These are phyloP conservation scores for Bipolaris zeicola DNA, from an alignment of 2,329 filamentous ascomycete species.

Conservation along the genomic window DNA sequence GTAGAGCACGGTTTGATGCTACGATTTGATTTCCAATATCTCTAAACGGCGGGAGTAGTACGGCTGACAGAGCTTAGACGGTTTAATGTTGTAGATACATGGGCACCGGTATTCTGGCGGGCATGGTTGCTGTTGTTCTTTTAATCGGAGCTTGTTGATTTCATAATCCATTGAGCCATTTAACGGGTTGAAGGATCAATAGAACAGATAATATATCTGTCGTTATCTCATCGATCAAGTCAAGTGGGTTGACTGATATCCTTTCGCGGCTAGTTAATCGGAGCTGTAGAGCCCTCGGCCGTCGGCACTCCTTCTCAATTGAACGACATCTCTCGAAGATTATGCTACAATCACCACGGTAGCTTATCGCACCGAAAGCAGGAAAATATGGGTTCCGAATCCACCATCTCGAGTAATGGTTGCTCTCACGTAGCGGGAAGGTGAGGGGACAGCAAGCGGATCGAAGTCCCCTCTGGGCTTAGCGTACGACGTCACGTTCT, in stretches of 20 bases:
- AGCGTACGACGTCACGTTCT: constrained; percentile 8
- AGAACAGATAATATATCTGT: background rate
- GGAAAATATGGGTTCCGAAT: background rate
- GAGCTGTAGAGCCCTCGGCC: too few relatives aligned
- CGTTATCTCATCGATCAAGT: too few relatives aligned
- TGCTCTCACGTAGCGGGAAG: constrained; percentile 3
- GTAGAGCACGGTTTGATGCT: too few relatives aligned
- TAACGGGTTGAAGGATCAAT: background rate
- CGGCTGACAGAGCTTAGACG: too few relatives aligned
- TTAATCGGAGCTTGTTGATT: constrained; percentile 2
- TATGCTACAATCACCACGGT: background rate
- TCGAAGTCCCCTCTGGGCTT: background rate
- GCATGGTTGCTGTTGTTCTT: constrained; percentile 17
- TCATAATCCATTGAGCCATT: background rate
- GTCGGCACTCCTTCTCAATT: too few relatives aligned
- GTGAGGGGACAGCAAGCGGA: constrained; percentile 8
- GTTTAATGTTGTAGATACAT: too few relatives aligned
- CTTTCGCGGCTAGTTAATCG: too few relatives aligned
- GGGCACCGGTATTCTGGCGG: constrained; percentile 43
- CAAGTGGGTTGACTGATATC: too few relatives aligned
- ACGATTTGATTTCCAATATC: too few relatives aligned
- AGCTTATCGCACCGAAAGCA: too few relatives aligned
- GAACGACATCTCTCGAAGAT: too few relatives aligned
- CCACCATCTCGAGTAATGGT: background rate
- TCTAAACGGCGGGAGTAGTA: too few relatives aligned